Percentiles rank a stretch among this genome's conserved stretches.
Evolutionary conservation across 202 grass and related monocot genomes (phyloP).

Genomic region (Schoenoplectus tabernaemontani): DNA sequence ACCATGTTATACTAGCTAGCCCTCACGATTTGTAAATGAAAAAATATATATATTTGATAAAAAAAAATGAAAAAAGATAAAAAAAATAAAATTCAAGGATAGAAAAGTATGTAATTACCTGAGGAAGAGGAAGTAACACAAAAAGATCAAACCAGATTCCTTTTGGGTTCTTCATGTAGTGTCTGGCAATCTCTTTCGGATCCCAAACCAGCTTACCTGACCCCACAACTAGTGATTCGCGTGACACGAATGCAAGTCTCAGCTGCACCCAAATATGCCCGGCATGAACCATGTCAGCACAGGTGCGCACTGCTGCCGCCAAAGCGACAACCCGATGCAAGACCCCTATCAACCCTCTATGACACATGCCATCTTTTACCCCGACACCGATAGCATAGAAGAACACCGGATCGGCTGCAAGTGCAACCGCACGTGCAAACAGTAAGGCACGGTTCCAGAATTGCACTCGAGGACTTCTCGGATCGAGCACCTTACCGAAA

Average conservation of each 20-base stretch:
- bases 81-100: neutral
- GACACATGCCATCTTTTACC: conserved; percentile 20
- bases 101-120: conserved; percentile 38
- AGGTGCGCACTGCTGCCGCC: conserved; percentile 45
- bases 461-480: conserved; percentile 71
- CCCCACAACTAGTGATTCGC: conserved; percentile 86
- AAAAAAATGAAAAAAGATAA: neutral
- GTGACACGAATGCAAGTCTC: conserved; percentile 81
- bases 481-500: conserved; percentile 74
- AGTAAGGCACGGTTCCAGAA: conserved; percentile 82
- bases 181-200: conserved; percentile 59
- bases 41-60: neutral
- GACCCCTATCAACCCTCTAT: conserved; percentile 38
- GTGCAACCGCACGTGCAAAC: conserved; percentile 54
- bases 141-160: conserved; percentile 90
- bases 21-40: neutral
- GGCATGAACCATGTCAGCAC: conserved; percentile 58
- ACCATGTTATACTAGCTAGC: neutral
- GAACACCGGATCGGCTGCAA: conserved; percentile 85
- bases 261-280: conserved; percentile 84
- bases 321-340: conserved; percentile 41
- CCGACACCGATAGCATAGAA: conserved; percentile 55
- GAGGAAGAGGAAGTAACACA: conserved; percentile 83
- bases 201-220: conserved; percentile 98
- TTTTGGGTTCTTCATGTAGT: conserved; percentile 57